These are phyloP conservation scores for Hemisphaericaspora xylofermentans DNA, from an alignment of 1,139 yeast species.

Conservation along the genomic window DNA sequence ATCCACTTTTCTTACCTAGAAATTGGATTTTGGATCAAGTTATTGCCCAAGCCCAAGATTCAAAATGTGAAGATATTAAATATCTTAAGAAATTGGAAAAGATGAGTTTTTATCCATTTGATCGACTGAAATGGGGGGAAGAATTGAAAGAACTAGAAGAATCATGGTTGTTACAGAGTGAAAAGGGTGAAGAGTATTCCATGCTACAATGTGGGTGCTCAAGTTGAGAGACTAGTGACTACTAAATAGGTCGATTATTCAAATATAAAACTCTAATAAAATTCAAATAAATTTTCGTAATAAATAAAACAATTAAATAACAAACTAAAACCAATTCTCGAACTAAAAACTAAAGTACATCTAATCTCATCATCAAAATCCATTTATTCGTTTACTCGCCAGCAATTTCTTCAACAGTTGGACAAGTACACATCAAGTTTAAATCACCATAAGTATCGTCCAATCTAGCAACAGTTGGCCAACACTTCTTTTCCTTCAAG, in stretches of 20 bases:
- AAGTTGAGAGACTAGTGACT: slow-evolving; percentile 30
- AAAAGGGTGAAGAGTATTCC: slow-evolving; percentile 43
- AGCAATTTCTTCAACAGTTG: slow-evolving; percentile 70
- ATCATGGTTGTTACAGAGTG: slow-evolving; percentile 52
- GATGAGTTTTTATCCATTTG: slow-evolving; percentile 67
- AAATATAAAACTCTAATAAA: too few relatives aligned
- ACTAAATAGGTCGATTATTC: background rate
- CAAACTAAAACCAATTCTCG: background rate
- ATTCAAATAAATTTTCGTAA: background rate
- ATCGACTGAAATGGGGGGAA: slow-evolving; percentile 60
- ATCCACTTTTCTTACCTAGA: slow-evolving; percentile 82
- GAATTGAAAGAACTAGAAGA: slow-evolving; percentile 55
- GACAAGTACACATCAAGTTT: slow-evolving; percentile 92
- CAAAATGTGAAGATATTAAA: slow-evolving; percentile 34
- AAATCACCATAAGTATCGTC: slow-evolving; percentile 94
- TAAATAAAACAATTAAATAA: slow-evolving; percentile 1
- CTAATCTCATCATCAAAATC: background rate
- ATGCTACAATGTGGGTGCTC: slow-evolving; percentile 71
- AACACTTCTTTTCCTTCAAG: slow-evolving; percentile 74
- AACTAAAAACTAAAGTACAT: slow-evolving; percentile 4
- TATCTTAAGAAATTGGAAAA: slow-evolving; percentile 53
- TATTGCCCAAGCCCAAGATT: slow-evolving; percentile 47
- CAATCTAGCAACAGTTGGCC: slow-evolving; percentile 93
- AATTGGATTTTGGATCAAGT: slow-evolving; percentile 89
- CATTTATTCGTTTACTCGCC: slow-evolving; percentile 15